Percentiles rank a stretch among this genome's conserved stretches.
Evolutionary conservation across 2,329 filamentous ascomycete genomes (phyloP).

Genomic region (Acrocalymma vagum): DNA sequence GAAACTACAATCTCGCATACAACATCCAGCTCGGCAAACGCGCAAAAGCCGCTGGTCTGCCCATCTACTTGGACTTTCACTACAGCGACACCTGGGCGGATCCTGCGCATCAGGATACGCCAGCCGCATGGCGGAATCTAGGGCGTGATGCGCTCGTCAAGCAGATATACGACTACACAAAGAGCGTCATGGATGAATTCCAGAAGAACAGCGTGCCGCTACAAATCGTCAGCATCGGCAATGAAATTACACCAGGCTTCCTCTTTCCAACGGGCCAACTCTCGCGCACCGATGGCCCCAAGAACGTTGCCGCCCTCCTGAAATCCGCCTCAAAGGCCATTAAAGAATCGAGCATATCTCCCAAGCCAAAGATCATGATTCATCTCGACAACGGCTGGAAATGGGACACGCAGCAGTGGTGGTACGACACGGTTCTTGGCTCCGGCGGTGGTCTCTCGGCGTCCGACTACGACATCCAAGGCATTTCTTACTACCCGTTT

Average conservation of each 20-base stretch:
- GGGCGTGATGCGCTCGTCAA: constrained; percentile 66
- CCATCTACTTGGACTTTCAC: constrained; percentile 70
- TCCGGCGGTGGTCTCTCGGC: constrained; percentile 56
- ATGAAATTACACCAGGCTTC: constrained; percentile 74
- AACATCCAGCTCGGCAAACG: constrained; percentile 73
- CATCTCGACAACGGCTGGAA: constrained; percentile 81
- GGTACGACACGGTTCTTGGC: constrained; percentile 64
- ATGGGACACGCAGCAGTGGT: constrained; percentile 71
- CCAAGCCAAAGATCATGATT: constrained; percentile 74
- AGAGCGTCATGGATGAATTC: constrained; percentile 68
- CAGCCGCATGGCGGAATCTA: constrained; percentile 68
- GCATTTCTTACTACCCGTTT: constrained; percentile 78
- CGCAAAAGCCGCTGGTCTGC: constrained; percentile 69
- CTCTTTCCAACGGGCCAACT: constrained; percentile 71
- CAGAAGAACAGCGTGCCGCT: constrained; percentile 63
- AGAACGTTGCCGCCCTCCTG: constrained; percentile 70
- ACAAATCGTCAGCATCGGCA: constrained; percentile 74
- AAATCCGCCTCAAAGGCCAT: constrained; percentile 71
- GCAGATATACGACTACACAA: constrained; percentile 75
- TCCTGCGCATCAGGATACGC: constrained; percentile 68
- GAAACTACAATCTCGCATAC: constrained; percentile 74
- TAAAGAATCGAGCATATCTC: constrained; percentile 66
- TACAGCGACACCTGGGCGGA: constrained; percentile 78
- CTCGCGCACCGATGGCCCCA: constrained; percentile 53
- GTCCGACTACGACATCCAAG: constrained; percentile 74